These are phyloP conservation scores for Pseudonectria buxi DNA, from an alignment of 2,329 filamentous ascomycete genomes.

Conservation along the genomic window DNA sequence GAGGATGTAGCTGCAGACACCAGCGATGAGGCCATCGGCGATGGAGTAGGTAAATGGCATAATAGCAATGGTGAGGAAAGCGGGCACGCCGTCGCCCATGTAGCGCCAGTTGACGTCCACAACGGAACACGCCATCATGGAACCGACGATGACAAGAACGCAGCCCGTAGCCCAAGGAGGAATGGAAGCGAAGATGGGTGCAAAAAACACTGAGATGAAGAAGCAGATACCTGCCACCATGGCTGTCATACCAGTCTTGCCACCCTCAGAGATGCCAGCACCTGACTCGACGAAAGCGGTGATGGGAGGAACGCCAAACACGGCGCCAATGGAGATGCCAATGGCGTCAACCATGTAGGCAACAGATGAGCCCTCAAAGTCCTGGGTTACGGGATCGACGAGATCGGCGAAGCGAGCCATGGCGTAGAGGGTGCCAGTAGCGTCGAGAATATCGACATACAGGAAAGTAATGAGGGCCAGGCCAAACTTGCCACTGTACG, in stretches of 20 bases:
- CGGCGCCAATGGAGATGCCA: slow-evolving; percentile 68
- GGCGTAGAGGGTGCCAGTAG: slow-evolving; percentile 79
- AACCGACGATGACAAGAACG: slow-evolving; percentile 81
- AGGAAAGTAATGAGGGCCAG: slow-evolving; percentile 82
- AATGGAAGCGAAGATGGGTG: slow-evolving; percentile 83
- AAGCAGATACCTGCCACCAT: slow-evolving; percentile 76
- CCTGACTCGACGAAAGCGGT: slow-evolving; percentile 87
- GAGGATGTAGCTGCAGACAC: slow-evolving; percentile 68
- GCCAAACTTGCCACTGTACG: slow-evolving; percentile 68
- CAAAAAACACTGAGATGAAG: slow-evolving; percentile 82
- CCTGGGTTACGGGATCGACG: slow-evolving; percentile 74
- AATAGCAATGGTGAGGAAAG: slow-evolving; percentile 74
- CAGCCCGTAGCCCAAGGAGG: slow-evolving; percentile 85
- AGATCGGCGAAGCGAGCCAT: slow-evolving; percentile 81
- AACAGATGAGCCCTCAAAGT: slow-evolving; percentile 78
- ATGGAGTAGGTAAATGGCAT: slow-evolving; percentile 93
- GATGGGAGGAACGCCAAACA: slow-evolving; percentile 73
- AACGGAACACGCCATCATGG: slow-evolving; percentile 74
- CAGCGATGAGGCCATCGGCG: slow-evolving; percentile 76
- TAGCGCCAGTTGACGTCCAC: slow-evolving; percentile 87
- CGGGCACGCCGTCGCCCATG: slow-evolving; percentile 74
- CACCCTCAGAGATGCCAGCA: slow-evolving; percentile 82
- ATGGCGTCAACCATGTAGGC: slow-evolving; percentile 81
- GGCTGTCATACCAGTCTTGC: slow-evolving; percentile 76
- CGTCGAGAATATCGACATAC: slow-evolving; percentile 85